A percentile compares a stretch with the other conserved stretches of the same genome.
Conservation (phyloP, 2,329 filamentous ascomycete species). For the Fusarium palustre region DNA sequence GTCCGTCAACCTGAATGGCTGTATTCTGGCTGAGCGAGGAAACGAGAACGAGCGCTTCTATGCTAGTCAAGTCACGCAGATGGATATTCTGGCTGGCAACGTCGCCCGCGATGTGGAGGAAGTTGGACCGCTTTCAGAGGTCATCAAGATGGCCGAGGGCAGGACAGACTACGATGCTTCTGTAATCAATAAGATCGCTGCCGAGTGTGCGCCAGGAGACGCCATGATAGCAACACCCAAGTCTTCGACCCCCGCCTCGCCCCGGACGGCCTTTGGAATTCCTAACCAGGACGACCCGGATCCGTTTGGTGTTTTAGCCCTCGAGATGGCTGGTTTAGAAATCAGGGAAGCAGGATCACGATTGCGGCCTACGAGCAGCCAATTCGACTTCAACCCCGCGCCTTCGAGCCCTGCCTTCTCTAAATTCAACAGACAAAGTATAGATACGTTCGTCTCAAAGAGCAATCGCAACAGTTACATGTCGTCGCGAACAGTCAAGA, state of each 20-base stretch:
- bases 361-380: conserved; percentile 77
- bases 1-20: conserved; percentile 66
- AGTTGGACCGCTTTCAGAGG: conserved; percentile 75
- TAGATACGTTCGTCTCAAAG: conserved; percentile 69
- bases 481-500: conserved; percentile 75
- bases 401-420: conserved; percentile 78
- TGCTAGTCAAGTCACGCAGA: conserved; percentile 60
- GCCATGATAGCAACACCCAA: conserved; percentile 65
- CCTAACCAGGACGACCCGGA: conserved; percentile 86
- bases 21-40: conserved; percentile 65
- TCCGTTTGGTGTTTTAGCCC: conserved; percentile 87
- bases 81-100: conserved; percentile 69
- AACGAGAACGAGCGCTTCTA: conserved; percentile 73
- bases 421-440: conserved; percentile 72
- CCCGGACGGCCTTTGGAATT: conserved; percentile 75
- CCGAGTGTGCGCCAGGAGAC: conserved; percentile 81
- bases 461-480: conserved; percentile 82
- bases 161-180: conserved; percentile 78
- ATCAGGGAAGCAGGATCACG: conserved; percentile 86
- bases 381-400: conserved; percentile 84
- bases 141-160: conserved; percentile 89
- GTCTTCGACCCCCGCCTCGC: conserved; percentile 52
- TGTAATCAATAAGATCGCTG: conserved; percentile 72
- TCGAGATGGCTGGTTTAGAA: conserved; percentile 90
- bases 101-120: conserved; percentile 67